Evolutionary conservation across 257 asterid species (phyloP).

Genomic region (Petunia secreta): DNA sequence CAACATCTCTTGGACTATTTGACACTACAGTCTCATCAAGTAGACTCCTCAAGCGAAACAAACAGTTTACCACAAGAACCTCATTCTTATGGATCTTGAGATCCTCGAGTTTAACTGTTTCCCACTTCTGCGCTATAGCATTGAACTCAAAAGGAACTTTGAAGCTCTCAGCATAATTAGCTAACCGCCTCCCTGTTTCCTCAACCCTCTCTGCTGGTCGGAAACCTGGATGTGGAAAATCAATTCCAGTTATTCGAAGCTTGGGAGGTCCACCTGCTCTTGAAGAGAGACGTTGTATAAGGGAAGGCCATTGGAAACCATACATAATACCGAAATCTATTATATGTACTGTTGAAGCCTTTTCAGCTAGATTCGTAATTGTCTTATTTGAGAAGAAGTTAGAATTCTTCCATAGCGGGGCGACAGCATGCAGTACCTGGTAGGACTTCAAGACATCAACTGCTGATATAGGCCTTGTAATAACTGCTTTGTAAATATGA

Average conservation of each 20-base stretch:
- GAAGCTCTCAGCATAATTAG: slow-evolving; percentile 27
- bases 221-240: slow-evolving; percentile 27
- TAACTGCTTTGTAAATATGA: slow-evolving; percentile 19
- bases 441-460: slow-evolving; percentile 20
- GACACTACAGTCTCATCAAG: slow-evolving; percentile 28
- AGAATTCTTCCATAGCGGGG: slow-evolving; percentile 23
- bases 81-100: slow-evolving; percentile 26
- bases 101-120: slow-evolving; percentile 30
- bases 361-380: slow-evolving; percentile 27
- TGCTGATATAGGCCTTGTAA: slow-evolving; percentile 27
- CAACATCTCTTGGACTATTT: slow-evolving; percentile 23
- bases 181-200: slow-evolving; percentile 27
- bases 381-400: slow-evolving; percentile 29
- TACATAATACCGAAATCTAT: slow-evolving; percentile 29
- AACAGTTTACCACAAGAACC: slow-evolving; percentile 30
- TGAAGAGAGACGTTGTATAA: slow-evolving; percentile 30
- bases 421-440: slow-evolving; percentile 26
- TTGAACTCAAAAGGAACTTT: slow-evolving; percentile 31
- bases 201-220: slow-evolving; percentile 32
- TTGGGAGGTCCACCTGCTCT: slow-evolving; percentile 30
- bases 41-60: slow-evolving; percentile 26
- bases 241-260: slow-evolving; percentile 32
- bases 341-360: slow-evolving; percentile 23
- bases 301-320: slow-evolving; percentile 33
- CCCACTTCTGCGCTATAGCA: slow-evolving; percentile 31